These are phyloP conservation scores for Golovinomyces cichoracearum DNA, from an alignment of 2,329 filamentous ascomycete genomes.

Conservation along the genomic window DNA sequence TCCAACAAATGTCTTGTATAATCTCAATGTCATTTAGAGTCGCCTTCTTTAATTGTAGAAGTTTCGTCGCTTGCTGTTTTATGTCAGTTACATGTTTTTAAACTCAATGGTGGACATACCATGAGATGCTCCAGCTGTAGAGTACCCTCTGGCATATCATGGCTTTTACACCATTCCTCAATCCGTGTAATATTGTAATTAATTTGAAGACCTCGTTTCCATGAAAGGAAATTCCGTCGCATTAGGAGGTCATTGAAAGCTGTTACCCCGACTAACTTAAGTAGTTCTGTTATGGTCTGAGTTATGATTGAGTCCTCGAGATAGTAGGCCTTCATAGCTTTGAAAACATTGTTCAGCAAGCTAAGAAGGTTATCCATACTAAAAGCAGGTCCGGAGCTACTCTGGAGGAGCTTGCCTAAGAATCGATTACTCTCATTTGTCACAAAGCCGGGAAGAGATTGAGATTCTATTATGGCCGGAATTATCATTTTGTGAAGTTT, in stretches of 20 bases:
- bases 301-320: constrained; percentile 88
- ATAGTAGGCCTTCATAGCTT: constrained; percentile 97
- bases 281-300: constrained; percentile 80
- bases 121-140: constrained; percentile 94
- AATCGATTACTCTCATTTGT: constrained; percentile 97
- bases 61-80: constrained; percentile 78
- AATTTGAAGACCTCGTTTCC: constrained; percentile 97
- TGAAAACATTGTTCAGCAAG: constrained; percentile 87
- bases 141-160: constrained; percentile 97
- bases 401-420: constrained; percentile 82
- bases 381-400: constrained; percentile 76
- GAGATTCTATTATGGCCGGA: constrained; percentile 93
- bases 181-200: constrained; percentile 99
- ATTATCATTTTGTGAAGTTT: constrained; percentile 99
- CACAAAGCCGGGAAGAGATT: constrained; percentile 91
- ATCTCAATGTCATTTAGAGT: constrained; percentile 98
- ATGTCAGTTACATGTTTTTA: neutral
- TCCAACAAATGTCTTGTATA: constrained; percentile 99
- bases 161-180: constrained; percentile 99
- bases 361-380: constrained; percentile 98
- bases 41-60: constrained; percentile 94
- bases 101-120: constrained; percentile 27
- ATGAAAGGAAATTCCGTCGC: constrained; percentile 93
- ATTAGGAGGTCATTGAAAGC: constrained; percentile 96
- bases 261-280: constrained; percentile 81